Conservation (phyloP, 345 rosid genomes). For the Mercurialis annua region DNA sequence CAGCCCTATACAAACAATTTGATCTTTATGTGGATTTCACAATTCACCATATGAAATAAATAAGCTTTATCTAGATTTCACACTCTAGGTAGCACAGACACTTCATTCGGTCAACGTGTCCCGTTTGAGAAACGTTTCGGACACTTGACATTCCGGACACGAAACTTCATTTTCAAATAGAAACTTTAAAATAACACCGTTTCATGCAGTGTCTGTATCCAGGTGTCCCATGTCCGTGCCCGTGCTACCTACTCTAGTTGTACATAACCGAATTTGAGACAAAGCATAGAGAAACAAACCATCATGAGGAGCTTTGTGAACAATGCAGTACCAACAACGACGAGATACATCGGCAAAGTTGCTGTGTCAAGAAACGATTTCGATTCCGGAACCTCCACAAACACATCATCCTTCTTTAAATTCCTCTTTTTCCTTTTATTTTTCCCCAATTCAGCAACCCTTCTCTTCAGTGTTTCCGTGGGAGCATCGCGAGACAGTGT, state of each 20-base stretch:
- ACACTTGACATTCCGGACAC: too few relatives aligned
- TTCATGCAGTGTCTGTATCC: too few relatives aligned
- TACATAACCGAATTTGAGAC: not conserved
- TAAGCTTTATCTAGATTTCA: too few relatives aligned
- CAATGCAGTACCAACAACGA: slow-evolving; percentile 62
- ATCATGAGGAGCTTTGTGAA: slow-evolving; percentile 81
- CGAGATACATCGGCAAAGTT: slow-evolving; percentile 66
- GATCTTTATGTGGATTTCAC: not conserved
- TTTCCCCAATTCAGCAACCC: slow-evolving; percentile 49
- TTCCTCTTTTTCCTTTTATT: slow-evolving; percentile 40
- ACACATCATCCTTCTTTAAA: slow-evolving; percentile 45
- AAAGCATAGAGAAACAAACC: slow-evolving; percentile 34
- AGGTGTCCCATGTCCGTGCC: too few relatives aligned
- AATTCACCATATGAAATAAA: too few relatives aligned
- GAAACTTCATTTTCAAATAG: too few relatives aligned
- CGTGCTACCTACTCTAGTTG: too few relatives aligned
- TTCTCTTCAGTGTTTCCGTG: slow-evolving; percentile 53
- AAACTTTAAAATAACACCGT: too few relatives aligned
- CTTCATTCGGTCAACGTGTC: too few relatives aligned
- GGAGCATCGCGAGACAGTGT: slow-evolving; percentile 42
- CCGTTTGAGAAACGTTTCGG: too few relatives aligned
- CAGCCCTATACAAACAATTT: not conserved
- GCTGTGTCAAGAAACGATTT: slow-evolving; percentile 66
- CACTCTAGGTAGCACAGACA: too few relatives aligned
- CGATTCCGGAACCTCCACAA: slow-evolving; percentile 81